Conservation (phyloP, 495 filamentous ascomycete genomes). For the Daldinia bambusicola region DNA sequence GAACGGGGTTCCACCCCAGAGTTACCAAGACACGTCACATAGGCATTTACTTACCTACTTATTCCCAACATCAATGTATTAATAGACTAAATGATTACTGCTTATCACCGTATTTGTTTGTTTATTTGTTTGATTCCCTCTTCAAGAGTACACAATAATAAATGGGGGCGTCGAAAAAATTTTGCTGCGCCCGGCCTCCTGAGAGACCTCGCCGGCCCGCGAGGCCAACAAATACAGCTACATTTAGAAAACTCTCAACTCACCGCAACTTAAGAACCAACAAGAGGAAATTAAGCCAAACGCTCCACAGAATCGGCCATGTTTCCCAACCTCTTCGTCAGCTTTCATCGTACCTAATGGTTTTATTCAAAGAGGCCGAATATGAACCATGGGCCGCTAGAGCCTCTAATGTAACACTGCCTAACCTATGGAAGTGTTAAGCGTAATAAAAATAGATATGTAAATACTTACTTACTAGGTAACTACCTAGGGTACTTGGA, state of each 20-base stretch:
- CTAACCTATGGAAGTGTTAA: background rate
- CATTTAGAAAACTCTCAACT: background rate
- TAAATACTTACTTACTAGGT: background rate
- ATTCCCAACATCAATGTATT: too few relatives aligned
- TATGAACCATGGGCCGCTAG: background rate
- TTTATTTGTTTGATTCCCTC: too few relatives aligned
- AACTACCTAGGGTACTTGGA: background rate
- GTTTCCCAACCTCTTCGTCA: background rate
- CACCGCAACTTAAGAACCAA: background rate
- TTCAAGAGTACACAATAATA: background rate
- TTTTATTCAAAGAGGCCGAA: background rate
- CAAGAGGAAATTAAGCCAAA: background rate
- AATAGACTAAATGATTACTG: too few relatives aligned
- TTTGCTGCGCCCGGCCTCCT: background rate
- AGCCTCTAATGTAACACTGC: background rate
- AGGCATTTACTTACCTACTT: too few relatives aligned
- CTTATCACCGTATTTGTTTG: too few relatives aligned
- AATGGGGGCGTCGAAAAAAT: background rate
- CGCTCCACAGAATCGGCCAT: background rate
- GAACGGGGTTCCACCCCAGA: too few relatives aligned
- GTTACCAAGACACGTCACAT: too few relatives aligned
- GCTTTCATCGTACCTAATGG: too few relatives aligned
- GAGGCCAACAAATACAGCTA: background rate
- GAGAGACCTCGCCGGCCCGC: background rate
- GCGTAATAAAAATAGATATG: background rate